Evolutionary conservation across 306 rosid genomes (phyloP).

Genomic region (Cucumis hystrix): DNA sequence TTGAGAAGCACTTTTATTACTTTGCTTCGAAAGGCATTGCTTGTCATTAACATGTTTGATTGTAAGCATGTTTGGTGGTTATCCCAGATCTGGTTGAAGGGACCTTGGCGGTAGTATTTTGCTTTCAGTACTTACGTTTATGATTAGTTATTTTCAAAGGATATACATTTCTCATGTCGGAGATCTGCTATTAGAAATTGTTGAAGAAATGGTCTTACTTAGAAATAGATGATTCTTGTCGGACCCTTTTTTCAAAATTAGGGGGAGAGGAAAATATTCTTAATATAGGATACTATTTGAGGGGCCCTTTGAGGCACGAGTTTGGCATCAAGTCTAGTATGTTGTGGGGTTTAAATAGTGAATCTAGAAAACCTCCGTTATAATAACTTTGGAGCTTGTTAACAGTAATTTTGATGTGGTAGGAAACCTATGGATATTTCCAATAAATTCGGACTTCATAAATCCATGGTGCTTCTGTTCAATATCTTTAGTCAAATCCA

Average conservation of each 20-base stretch:
- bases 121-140: background rate
- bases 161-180: background rate
- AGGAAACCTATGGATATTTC: background rate
- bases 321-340: background rate
- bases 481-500: background rate
- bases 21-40: background rate
- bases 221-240: conserved; percentile 7
- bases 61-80: background rate
- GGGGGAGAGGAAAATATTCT: background rate
- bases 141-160: background rate
- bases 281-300: background rate
- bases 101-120: background rate
- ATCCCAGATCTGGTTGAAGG: background rate
- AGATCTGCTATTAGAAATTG: background rate
- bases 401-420: background rate
- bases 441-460: background rate
- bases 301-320: background rate
- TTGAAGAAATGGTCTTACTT: background rate
- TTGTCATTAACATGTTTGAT: background rate
- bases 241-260: background rate
- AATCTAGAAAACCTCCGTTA: background rate
- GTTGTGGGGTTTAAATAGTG: background rate
- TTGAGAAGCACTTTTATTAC: background rate
- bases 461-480: background rate
- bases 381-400: background rate